Evolutionary conservation across 2,329 filamentous ascomycete species (phyloP).

Genomic region (Domatiomyces globalis): DNA sequence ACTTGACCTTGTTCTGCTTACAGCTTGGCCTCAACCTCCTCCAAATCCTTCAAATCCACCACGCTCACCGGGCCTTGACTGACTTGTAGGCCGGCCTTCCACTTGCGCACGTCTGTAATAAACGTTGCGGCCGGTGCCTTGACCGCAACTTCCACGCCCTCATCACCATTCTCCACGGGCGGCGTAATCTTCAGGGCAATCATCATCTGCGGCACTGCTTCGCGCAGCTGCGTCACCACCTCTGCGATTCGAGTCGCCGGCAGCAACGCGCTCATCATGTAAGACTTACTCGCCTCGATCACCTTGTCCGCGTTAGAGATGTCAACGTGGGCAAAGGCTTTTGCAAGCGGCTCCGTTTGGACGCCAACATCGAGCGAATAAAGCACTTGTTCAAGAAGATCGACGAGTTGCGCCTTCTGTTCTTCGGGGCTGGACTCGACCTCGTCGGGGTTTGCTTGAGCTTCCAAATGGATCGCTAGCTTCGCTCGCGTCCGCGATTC

Average conservation of each 20-base stretch:
- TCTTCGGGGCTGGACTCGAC: slow-evolving; percentile 24
- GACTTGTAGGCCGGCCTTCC: slow-evolving; percentile 60
- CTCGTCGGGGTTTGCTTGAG: slow-evolving; percentile 45
- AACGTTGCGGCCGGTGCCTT: slow-evolving; percentile 38
- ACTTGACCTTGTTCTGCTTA: slow-evolving; percentile 26
- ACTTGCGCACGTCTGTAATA: slow-evolving; percentile 66
- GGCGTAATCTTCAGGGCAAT: slow-evolving; percentile 33
- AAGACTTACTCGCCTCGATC: slow-evolving; percentile 33
- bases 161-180: slow-evolving; percentile 13
- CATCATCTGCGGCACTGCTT: slow-evolving; percentile 33
- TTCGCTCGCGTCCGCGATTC: slow-evolving; percentile 63
- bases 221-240: slow-evolving; percentile 37
- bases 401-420: slow-evolving; percentile 32
- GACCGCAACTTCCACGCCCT: slow-evolving; percentile 21
- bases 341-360: slow-evolving; percentile 21
- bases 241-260: slow-evolving; percentile 35
- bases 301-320: slow-evolving; percentile 38
- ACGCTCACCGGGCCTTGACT: slow-evolving; percentile 60
- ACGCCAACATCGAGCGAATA: slow-evolving; percentile 32
- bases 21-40: slow-evolving; percentile 72
- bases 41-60: slow-evolving; percentile 66
- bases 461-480: slow-evolving; percentile 66
- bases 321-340: slow-evolving; percentile 33
- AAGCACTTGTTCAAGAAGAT: slow-evolving; percentile 34
- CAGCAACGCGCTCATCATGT: slow-evolving; percentile 39